These are phyloP conservation scores for Xylaria castorea DNA, from an alignment of 495 filamentous ascomycete genomes.

Conservation along the genomic window DNA sequence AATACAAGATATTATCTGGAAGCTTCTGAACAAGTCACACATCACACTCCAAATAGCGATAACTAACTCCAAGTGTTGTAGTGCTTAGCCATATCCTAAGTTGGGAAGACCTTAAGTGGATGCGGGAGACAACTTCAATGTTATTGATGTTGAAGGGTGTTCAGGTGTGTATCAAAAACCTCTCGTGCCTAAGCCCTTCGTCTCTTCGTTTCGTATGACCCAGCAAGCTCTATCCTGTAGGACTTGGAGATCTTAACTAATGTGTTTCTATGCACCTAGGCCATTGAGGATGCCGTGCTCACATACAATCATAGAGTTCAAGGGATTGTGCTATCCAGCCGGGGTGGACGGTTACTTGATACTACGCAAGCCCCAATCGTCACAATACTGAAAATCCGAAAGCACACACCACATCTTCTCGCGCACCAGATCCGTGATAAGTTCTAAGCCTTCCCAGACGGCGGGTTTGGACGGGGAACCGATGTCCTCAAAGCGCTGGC, in stretches of 20 bases:
- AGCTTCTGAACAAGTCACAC: too few species aligned
- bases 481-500: constrained; percentile 66
- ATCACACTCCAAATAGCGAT: too few species aligned
- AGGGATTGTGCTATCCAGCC: constrained; percentile 62
- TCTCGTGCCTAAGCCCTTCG: too few species aligned
- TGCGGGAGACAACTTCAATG: constrained; percentile 46
- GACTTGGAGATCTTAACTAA: too few species aligned
- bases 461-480: constrained; percentile 61
- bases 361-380: constrained; percentile 60
- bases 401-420: constrained; percentile 44
- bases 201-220: too few species aligned
- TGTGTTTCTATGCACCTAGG: constrained; percentile 21
- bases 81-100: constrained; percentile 68
- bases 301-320: constrained; percentile 56
- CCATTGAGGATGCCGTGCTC: constrained; percentile 56
- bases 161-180: constrained; percentile 32
- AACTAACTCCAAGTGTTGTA: too few species aligned
- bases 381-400: constrained; percentile 59
- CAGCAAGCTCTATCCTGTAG: too few species aligned
- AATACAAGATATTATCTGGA: too few species aligned
- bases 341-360: constrained; percentile 67
- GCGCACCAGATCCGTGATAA: constrained; percentile 52
- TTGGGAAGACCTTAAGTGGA: constrained; percentile 68
- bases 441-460: constrained; percentile 63
- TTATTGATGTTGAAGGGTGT: constrained; percentile 66